phyloP scores from a whole-genome alignment of 2,329 filamentous ascomycete genomes.

The Diaporthe capsici region DNA sequence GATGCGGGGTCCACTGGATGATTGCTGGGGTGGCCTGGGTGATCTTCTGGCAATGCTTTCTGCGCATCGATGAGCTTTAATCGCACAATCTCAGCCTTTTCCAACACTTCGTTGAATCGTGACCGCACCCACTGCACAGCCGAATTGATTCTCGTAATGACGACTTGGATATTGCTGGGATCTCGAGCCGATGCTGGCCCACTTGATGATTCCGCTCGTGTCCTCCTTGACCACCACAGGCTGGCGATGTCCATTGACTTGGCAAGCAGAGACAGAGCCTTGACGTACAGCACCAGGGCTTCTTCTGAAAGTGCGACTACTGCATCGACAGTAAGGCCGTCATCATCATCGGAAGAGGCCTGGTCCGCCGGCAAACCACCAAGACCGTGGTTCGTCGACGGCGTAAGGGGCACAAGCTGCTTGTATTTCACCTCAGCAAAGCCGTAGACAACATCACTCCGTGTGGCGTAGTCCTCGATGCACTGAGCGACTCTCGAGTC shows the following conservation, averaged over 20 bases:
- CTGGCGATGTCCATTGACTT: slow-evolving; percentile 97
- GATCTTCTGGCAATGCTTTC: slow-evolving; percentile 83
- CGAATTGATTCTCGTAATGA: slow-evolving; percentile 84
- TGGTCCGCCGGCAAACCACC: slow-evolving; percentile 72
- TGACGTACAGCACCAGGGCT: slow-evolving; percentile 95
- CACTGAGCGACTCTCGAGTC: slow-evolving; percentile 83
- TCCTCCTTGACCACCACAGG: slow-evolving; percentile 89
- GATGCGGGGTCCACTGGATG: slow-evolving; percentile 72
- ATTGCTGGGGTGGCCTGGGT: slow-evolving; percentile 88
- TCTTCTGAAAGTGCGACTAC: slow-evolving; percentile 92
- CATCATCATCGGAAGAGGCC: slow-evolving; percentile 76
- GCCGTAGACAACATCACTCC: slow-evolving; percentile 96
- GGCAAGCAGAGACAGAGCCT: slow-evolving; percentile 88
- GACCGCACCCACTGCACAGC: slow-evolving; percentile 95
- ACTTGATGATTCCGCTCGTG: slow-evolving; percentile 66
- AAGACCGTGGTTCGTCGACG: slow-evolving; percentile 80
- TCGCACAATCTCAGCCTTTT: slow-evolving; percentile 96
- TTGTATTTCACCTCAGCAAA: slow-evolving; percentile 99
- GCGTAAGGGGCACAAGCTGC: slow-evolving; percentile 91
- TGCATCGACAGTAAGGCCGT: slow-evolving; percentile 87
- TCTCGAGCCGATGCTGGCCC: slow-evolving; percentile 57
- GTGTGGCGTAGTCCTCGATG: slow-evolving; percentile 92
- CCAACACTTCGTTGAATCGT: slow-evolving; percentile 96
- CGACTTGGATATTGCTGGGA: slow-evolving; percentile 61
- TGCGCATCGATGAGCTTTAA: slow-evolving; percentile 90